phyloP scores from a whole-genome alignment of 2,329 filamentous ascomycete species.

The Tympanopsis confertula region DNA sequence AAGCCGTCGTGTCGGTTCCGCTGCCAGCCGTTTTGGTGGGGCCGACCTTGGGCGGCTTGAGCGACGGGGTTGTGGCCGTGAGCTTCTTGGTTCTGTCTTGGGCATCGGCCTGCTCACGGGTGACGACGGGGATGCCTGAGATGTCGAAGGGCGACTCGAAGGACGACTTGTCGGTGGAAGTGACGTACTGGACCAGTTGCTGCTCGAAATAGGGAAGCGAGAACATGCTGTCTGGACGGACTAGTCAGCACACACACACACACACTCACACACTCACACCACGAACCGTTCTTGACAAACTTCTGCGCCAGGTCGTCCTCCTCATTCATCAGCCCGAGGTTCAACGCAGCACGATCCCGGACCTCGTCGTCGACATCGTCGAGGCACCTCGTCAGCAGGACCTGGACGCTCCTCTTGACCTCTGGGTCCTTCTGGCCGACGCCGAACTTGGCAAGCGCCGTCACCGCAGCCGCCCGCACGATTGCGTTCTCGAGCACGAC shows the following conservation, averaged over 20 bases:
- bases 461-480: slow-evolving; percentile 87
- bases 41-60: slow-evolving; percentile 80
- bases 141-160: slow-evolving; percentile 86
- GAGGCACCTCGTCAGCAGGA: slow-evolving; percentile 82
- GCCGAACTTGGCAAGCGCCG: slow-evolving; percentile 90
- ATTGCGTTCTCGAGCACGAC: slow-evolving; percentile 96
- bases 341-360: slow-evolving; percentile 84
- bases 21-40: slow-evolving; percentile 59
- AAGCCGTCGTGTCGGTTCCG: slow-evolving; percentile 54
- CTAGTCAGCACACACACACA: slow-evolving; percentile 15
- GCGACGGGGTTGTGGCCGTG: slow-evolving; percentile 77
- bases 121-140: slow-evolving; percentile 80
- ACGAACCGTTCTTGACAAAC: slow-evolving; percentile 83
- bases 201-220: slow-evolving; percentile 91
- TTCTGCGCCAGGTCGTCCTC: slow-evolving; percentile 75
- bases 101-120: slow-evolving; percentile 86
- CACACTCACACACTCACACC: no score
- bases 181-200: slow-evolving; percentile 94
- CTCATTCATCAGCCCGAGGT: slow-evolving; percentile 82
- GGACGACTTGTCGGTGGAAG: slow-evolving; percentile 74
- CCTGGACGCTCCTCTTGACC: slow-evolving; percentile 88
- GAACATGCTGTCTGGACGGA: slow-evolving; percentile 83
- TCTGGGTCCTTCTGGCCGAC: slow-evolving; percentile 93
- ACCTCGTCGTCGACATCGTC: slow-evolving; percentile 98
- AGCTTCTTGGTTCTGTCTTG: slow-evolving; percentile 97